Evolutionary conservation across 169 alveolate species (phyloP), one percentile per base, ranked within the genome.

Genomic region (Cryptosporidium baileyi): DNA sequence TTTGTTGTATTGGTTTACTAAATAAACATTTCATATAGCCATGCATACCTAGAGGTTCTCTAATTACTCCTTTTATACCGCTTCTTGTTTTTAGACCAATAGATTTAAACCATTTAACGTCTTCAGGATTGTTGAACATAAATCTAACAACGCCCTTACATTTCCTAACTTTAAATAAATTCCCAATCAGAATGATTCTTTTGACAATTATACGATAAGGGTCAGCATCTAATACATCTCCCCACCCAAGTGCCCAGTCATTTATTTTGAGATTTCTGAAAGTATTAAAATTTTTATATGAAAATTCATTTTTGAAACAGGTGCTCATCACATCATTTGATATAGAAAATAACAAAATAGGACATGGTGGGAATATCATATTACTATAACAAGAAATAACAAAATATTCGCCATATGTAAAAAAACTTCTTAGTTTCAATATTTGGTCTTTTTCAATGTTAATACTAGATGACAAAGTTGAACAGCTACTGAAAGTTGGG

Each of bases 21-120:
- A 95, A 95, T 57, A 90, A 63, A 41, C 96, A 94, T 88, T 95
- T 95, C 96, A 95, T 93, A 67, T 91, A 81, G 8, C 98, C 98
- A 82, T 95, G 98, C 30, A 95, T 94, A n/a, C 98, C 98, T 28
- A 95, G 81, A 41, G 96, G 91, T 81, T 93, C 95, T 44, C 65
- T 82, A 4, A 95, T 95, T 57, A 94, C 89, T 17, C 98, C 98
- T 89, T 96, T 89, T 26, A 94, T 90, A 30, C 96, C 96, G 36
- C 89, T 89, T 79, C 93, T 94, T 34, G 98, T 95, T 24, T 85
- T 88, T 28, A 95, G 89, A 90, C 94, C 96, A 2, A 95, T 92
- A 4, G 98, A 96, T 52, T 93, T 91, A 82, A 95, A 95, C 88
- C 92, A 95, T 49, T 90, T 91, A 19, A 95, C 88, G 80, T 95